Percentiles rank a stretch among this genome's conserved stretches.
Conservation (phyloP, 2,329 filamentous ascomycete species). For the Calonectria pseudoreteaudii region DNA sequence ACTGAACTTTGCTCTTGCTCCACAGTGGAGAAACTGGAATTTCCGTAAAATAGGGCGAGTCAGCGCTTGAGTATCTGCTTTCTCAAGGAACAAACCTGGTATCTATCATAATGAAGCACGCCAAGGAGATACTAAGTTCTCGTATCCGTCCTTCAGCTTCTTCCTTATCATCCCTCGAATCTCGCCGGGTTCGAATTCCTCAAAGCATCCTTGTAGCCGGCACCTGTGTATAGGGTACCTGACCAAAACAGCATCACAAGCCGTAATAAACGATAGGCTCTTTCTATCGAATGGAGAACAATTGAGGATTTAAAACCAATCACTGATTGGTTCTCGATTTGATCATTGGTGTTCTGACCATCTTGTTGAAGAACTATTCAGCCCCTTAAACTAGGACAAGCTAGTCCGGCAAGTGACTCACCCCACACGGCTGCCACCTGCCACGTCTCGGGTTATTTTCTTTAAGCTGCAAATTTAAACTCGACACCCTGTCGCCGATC, state of each 20-base stretch:
- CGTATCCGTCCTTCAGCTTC: too few relatives aligned
- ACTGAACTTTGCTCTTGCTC: too few relatives aligned
- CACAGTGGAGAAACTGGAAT: neutral
- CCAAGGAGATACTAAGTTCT: too few relatives aligned
- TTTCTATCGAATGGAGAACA: neutral
- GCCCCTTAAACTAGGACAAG: too few relatives aligned
- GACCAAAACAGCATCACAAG: too few relatives aligned
- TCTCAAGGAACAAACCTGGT: too few relatives aligned
- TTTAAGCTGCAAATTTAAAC: neutral
- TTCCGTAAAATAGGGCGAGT: neutral
- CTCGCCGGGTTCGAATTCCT: too few relatives aligned
- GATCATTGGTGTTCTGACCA: neutral
- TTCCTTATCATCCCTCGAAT: too few relatives aligned
- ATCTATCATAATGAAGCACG: too few relatives aligned
- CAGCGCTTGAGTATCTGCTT: too few relatives aligned
- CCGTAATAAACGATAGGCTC: neutral
- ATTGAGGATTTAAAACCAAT: neutral
- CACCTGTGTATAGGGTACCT: neutral
- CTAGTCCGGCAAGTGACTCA: neutral
- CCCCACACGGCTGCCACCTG: neutral
- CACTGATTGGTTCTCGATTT: rapidly evolving
- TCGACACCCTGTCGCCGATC: neutral
- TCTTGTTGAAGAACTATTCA: neutral
- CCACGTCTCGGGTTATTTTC: neutral
- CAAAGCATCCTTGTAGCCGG: too few relatives aligned